Evolutionary conservation across 768 basidiomycete genomes (phyloP).

Genomic region (Leccinum truebloodii): DNA sequence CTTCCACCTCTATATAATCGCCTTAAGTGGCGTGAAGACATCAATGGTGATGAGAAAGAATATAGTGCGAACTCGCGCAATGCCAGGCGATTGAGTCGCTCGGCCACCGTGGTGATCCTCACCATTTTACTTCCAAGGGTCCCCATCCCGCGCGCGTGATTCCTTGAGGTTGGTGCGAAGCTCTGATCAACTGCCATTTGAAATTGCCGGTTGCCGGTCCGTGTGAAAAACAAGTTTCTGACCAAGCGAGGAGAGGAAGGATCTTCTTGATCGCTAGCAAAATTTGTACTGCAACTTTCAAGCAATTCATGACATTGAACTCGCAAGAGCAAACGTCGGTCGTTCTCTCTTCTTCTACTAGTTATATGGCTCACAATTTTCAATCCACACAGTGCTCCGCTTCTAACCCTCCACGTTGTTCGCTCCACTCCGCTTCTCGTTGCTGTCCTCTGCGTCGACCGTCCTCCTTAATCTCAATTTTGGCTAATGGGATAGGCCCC

Average conservation of each 20-base stretch:
- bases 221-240: too few relatives aligned
- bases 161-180: too few relatives aligned
- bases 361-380: constrained; percentile 5
- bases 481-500: constrained; percentile 46
- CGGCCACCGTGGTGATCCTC: too few relatives aligned
- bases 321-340: constrained; percentile 34
- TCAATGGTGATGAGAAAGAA: too few relatives aligned
- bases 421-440: constrained; percentile 58
- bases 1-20: too few relatives aligned
- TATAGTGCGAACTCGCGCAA: too few relatives aligned
- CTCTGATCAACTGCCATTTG: too few relatives aligned
- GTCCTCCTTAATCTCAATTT: constrained; percentile 62
- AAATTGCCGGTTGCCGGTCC: neutral
- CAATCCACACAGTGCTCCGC: constrained; percentile 20
- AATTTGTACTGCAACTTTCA: constrained; percentile 14
- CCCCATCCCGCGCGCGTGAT: too few relatives aligned
- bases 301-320: constrained; percentile 57
- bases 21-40: too few relatives aligned
- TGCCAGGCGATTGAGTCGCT: too few relatives aligned
- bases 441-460: constrained; percentile 66
- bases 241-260: neutral
- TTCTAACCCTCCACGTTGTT: constrained; percentile 48
- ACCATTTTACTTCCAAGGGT: too few relatives aligned
- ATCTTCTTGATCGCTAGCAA: constrained; percentile 10
- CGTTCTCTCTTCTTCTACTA: neutral